A percentile compares a stretch with the other conserved stretches of the same genome.
Evolutionary conservation across 1,139 yeast species (phyloP).

Genomic region (Spencermartinsiella ligniputridi): DNA sequence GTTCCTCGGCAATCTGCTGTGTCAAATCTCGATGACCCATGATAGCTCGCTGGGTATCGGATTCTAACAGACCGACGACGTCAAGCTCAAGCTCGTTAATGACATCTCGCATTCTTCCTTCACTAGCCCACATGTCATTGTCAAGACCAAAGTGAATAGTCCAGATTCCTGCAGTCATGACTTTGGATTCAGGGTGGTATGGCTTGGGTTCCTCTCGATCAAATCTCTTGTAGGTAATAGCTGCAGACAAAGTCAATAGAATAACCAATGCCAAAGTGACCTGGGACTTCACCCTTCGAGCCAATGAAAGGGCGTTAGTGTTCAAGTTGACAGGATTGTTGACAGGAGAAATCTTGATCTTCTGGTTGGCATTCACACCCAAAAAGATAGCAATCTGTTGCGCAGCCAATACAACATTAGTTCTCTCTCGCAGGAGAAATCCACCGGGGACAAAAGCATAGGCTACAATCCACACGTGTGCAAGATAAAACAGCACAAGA

Average conservation of each 20-base stretch:
- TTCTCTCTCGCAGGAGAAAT: conserved; percentile 76
- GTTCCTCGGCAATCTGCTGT: conserved; percentile 84
- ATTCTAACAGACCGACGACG: conserved; percentile 83
- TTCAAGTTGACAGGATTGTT: conserved; percentile 13
- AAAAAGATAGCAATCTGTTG: conserved; percentile 46
- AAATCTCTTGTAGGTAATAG: conserved; percentile 54
- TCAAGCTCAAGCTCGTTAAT: conserved; percentile 84
- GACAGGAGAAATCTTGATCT: conserved; percentile 19
- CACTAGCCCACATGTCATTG: conserved; percentile 98
- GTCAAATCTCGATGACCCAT: conserved; percentile 96
- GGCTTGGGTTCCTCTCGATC: conserved; percentile 62
- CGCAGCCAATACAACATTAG: conserved; percentile 61
- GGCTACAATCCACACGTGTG: conserved; percentile 96
- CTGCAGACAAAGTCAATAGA: conserved; percentile 32
- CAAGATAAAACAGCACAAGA: conserved; percentile 56
- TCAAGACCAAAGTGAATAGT: conserved; percentile 96
- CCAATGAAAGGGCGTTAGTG: conserved; percentile 18
- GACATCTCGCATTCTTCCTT: conserved; percentile 79
- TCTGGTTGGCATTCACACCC: conserved; percentile 30
- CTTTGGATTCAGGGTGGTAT: conserved; percentile 66
- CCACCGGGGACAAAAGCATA: conserved; percentile 98
- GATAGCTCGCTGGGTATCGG: conserved; percentile 88
- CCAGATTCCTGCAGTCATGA: conserved; percentile 96
- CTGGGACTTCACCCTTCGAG: conserved; percentile 27
- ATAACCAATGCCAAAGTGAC: conserved; percentile 26